A percentile compares a stretch with the other conserved stretches of the same genome.
Conservation (phyloP, 306 rosid species). For the Crotalaria pallida region DNA sequence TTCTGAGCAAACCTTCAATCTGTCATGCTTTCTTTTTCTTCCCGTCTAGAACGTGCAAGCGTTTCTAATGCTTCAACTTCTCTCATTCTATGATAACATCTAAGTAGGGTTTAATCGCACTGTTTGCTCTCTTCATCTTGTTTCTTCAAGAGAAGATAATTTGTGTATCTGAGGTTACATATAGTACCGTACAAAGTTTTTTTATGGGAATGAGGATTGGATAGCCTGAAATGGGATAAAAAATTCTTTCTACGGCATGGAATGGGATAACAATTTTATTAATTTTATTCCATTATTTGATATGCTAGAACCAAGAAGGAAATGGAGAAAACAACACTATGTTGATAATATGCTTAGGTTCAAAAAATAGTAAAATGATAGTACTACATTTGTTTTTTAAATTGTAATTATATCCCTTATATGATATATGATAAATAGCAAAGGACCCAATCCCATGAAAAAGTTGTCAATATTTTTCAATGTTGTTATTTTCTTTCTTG, state of each 20-base stretch:
- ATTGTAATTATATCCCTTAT: background rate
- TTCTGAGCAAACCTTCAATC: background rate
- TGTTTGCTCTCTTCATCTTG: background rate
- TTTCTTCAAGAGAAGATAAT: background rate
- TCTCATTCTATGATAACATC: background rate
- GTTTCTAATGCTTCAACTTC: no score
- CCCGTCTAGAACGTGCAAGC: background rate
- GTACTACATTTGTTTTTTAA: background rate
- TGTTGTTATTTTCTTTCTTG: background rate
- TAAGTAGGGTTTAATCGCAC: background rate
- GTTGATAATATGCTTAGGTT: background rate
- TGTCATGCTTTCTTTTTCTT: background rate
- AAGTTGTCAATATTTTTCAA: background rate
- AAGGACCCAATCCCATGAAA: background rate
- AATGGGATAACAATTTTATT: background rate
- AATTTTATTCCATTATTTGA: background rate
- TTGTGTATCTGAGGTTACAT: background rate
- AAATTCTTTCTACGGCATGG: background rate
- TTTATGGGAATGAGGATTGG: background rate
- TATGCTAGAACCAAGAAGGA: constrained; percentile 1
- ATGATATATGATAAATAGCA: background rate
- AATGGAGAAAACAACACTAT: background rate
- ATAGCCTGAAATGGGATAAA: background rate
- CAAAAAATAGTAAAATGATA: background rate
- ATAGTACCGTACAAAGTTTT: background rate